Conservation (phyloP, 2,329 filamentous ascomycete genomes). For the Hymenoscyphus repandus region DNA sequence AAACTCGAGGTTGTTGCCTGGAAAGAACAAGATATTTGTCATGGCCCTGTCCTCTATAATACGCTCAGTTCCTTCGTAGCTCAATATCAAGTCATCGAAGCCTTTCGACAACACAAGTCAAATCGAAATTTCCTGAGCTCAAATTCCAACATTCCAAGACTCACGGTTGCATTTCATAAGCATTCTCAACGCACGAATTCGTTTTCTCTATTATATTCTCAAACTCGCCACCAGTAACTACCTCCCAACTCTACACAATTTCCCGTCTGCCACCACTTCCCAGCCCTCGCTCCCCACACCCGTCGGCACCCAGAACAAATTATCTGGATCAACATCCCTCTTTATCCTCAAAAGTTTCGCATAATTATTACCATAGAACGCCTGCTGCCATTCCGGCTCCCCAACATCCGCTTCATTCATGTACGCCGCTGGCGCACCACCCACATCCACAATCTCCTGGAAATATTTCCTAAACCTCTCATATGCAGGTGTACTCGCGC, state of each 20-base stretch:
- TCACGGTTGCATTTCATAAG: too few relatives aligned
- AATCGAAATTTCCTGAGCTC: too few relatives aligned
- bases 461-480: slow-evolving; percentile 6
- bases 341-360: slow-evolving; percentile 39
- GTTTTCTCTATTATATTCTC: too few relatives aligned
- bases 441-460: slow-evolving; percentile 10
- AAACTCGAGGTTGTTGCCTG: too few relatives aligned
- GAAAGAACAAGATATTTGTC: too few relatives aligned
- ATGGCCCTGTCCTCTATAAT: too few relatives aligned
- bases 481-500: slow-evolving; percentile 41
- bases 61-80: too few relatives aligned
- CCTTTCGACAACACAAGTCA: too few relatives aligned
- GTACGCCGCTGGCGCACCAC: slow-evolving; percentile 30
- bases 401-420: slow-evolving; percentile 46
- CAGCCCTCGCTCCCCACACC: slow-evolving; percentile 19
- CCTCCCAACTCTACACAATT: not conserved
- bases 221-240: too few relatives aligned
- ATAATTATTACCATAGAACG: slow-evolving; percentile 31
- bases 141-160: too few relatives aligned
- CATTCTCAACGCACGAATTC: too few relatives aligned
- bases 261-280: slow-evolving; percentile 26
- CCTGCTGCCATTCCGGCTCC: slow-evolving; percentile 34
- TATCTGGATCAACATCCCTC: slow-evolving; percentile 40
- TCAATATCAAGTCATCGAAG: too few relatives aligned
- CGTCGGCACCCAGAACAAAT: slow-evolving; percentile 33